Base-by-base conservation (phyloP, 306 rosid genomes). In the Gastrolobium bilobum region DNA sequence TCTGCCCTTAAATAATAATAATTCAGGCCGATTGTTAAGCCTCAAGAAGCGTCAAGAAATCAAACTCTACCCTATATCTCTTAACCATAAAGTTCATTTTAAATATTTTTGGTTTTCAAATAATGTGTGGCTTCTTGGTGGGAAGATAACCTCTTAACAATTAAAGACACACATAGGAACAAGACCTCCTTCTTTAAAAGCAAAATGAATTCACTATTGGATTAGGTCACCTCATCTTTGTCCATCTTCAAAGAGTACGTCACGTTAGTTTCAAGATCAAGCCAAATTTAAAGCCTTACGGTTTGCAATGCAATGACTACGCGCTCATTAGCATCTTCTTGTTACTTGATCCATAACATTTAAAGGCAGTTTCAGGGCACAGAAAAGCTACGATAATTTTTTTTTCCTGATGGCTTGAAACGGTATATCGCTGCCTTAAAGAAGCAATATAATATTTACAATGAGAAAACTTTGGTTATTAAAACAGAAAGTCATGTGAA, bases 1-100 rank as follows among this genome's bases (percentile, higher is more conserved):
- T 71, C 79, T 80, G 77, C 78, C 57, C 65, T 15, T 77, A 11
- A 54, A 48, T 46, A 75, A n/a, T 20, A 20, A 20, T 20, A 20
- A 20, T 20, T 20, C 26, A 20, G 26, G 26, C 26, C 26, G 26
- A 20, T 20, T 20, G 0, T 20, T 0, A 20, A 20, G 26, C 26
- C 26, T 20, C 26, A 1, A 20, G 26, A 20, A 20, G 26, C 26
- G 26, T 20, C 1, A 20, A 20, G 26, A 20, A 20, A 20, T 20
- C 26, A 20, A 20, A 20, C 26, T 20, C 26, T 20, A 20, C 26
- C 26, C 26, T 20, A 20, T 20, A 20, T 20, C 26, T 20, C 26
- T 20, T 20, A 20, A 20, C 26, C 26, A 20, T 20, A 20, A 20
- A 20, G 26, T 20, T 20, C 26, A 20, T 20, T 20, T 20, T 20